Percentiles rank a stretch among this genome's conserved stretches.
These are phyloP conservation scores for Bryoglossum gracile DNA, from an alignment of 495 filamentous ascomycete species.

Conservation along the genomic window DNA sequence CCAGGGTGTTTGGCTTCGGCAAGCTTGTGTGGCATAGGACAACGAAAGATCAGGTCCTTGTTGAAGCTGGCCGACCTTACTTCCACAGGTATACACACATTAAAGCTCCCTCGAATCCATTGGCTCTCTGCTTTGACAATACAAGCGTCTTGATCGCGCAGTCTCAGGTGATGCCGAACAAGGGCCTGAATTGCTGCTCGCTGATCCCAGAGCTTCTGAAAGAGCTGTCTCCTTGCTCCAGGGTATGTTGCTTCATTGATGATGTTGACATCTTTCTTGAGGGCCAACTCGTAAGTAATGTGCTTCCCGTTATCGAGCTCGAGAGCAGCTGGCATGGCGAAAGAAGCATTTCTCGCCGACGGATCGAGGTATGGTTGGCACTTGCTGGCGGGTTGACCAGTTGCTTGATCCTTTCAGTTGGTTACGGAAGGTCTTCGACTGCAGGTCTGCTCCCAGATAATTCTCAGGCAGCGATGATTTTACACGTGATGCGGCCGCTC, in stretches of 20 bases:
- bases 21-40: constrained; percentile 33
- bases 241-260: neutral
- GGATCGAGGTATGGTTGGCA: too few relatives aligned
- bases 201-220: neutral
- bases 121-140: constrained; percentile 16
- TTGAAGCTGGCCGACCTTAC: constrained; percentile 16
- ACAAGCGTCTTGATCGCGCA: constrained; percentile 5
- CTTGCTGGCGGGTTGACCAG: too few relatives aligned
- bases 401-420: too few relatives aligned
- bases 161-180: constrained; percentile 1
- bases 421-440: too few relatives aligned
- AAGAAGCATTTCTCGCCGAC: constrained; percentile 9
- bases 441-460: too few relatives aligned
- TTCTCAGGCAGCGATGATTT: too few relatives aligned
- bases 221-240: neutral
- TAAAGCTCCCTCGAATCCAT: constrained; percentile 38
- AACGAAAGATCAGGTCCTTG: constrained; percentile 30
- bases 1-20: constrained; percentile 31
- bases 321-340: neutral
- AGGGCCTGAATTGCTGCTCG: neutral
- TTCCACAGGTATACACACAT: constrained; percentile 34
- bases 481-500: too few relatives aligned
- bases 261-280: constrained; percentile 1
- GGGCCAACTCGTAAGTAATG: neutral
- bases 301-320: constrained; percentile 1